These are phyloP conservation scores for Dactylellina leptospora DNA, from an alignment of 2,329 filamentous ascomycete genomes.

Conservation along the genomic window DNA sequence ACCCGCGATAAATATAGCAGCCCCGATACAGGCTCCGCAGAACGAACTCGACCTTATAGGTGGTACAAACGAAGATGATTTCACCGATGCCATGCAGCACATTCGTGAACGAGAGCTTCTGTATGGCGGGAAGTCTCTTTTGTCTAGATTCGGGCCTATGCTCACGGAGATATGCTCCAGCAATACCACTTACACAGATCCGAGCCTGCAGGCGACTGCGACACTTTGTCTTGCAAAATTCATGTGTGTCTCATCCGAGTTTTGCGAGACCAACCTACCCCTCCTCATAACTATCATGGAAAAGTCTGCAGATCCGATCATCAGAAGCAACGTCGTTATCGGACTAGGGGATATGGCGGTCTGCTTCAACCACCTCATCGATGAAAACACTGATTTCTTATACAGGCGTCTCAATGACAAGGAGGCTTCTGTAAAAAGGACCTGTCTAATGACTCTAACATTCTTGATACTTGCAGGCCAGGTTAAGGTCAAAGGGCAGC, in stretches of 20 bases:
- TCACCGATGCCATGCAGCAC: slow-evolving; percentile 84
- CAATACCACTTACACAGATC: slow-evolving; percentile 89
- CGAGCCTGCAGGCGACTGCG: slow-evolving; percentile 88
- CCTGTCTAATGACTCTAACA: slow-evolving; percentile 96
- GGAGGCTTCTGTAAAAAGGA: slow-evolving; percentile 90
- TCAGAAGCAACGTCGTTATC: slow-evolving; percentile 94
- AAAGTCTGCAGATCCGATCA: slow-evolving; percentile 87
- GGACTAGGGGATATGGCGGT: slow-evolving; percentile 98
- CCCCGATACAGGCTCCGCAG: slow-evolving; percentile 68
- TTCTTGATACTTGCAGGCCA: slow-evolving; percentile 97
- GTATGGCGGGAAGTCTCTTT: slow-evolving; percentile 81
- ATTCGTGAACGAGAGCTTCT: slow-evolving; percentile 85
- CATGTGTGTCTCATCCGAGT: slow-evolving; percentile 90
- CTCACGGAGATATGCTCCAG: slow-evolving; percentile 94
- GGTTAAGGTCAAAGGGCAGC: slow-evolving; percentile 98
- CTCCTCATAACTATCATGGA: slow-evolving; percentile 98
- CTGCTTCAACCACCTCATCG: slow-evolving; percentile 98
- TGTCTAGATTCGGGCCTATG: slow-evolving; percentile 89
- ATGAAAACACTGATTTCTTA: slow-evolving; percentile 98
- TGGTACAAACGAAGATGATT: slow-evolving; percentile 93
- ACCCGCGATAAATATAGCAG: slow-evolving; percentile 62
- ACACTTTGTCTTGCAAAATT: slow-evolving; percentile 95
- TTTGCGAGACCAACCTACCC: slow-evolving; percentile 90
- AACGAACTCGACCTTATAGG: slow-evolving; percentile 97
- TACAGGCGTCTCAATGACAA: slow-evolving; percentile 91